These are phyloP conservation scores for Clarireedia homoeocarpa DNA, from an alignment of 2,329 filamentous ascomycete genomes.

Conservation along the genomic window DNA sequence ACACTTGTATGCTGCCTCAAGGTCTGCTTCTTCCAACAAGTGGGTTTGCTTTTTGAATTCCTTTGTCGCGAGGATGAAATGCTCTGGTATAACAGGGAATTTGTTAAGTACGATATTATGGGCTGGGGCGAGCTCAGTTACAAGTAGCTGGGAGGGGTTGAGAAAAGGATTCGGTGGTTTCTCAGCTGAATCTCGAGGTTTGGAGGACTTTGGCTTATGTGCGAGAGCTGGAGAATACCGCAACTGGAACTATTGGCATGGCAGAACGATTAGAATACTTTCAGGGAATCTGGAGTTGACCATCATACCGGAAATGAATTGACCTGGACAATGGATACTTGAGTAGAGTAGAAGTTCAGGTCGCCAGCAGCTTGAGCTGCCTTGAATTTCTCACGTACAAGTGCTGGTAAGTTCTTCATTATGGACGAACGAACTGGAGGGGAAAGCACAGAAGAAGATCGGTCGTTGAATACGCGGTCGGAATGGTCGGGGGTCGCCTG, in stretches of 20 bases:
- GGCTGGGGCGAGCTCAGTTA: constrained; percentile 43
- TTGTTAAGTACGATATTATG: constrained; percentile 68
- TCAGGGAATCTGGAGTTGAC: not conserved
- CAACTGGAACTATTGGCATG: constrained; percentile 55
- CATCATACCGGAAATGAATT: constrained; percentile 21
- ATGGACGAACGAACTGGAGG: not conserved
- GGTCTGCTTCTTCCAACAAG: constrained; percentile 50
- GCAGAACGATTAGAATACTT: not conserved
- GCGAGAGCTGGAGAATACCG: constrained; percentile 63
- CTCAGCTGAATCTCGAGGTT: constrained; percentile 20
- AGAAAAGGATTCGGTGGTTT: constrained; percentile 56
- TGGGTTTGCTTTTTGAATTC: constrained; percentile 56
- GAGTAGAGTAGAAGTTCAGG: constrained; percentile 25
- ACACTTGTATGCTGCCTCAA: constrained; percentile 54
- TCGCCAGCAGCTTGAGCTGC: constrained; percentile 22
- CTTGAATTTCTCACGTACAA: constrained; percentile 25
- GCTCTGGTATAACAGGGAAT: constrained; percentile 61
- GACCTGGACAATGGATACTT: constrained; percentile 24
- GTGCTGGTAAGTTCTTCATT: constrained; percentile 18
- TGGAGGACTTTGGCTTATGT: constrained; percentile 50
- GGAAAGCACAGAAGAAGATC: not conserved
- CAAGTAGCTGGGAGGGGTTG: constrained; percentile 47
- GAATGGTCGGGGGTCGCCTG: not conserved
- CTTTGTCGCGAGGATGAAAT: constrained; percentile 66
- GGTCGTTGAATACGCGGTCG: not conserved